Percentiles rank a stretch among this genome's conserved stretches.
Evolutionary conservation across 371 early-diverging fungal genomes (phyloP).

Genomic region (Capniomyces stellatus): DNA sequence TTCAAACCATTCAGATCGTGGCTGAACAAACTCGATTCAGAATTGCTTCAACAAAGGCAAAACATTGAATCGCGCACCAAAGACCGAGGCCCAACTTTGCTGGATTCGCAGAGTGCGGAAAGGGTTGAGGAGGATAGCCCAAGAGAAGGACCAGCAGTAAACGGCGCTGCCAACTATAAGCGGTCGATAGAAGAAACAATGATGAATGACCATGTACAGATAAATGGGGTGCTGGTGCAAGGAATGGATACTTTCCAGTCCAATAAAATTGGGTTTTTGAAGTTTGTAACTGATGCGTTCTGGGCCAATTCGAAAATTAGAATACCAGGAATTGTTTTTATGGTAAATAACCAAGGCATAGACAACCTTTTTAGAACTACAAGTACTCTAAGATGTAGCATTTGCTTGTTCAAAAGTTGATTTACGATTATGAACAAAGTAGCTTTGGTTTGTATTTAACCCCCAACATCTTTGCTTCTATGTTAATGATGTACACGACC

Average conservation of each 20-base stretch:
- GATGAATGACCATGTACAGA: background rate
- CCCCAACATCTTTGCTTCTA: too few relatives aligned
- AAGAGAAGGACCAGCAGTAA: background rate
- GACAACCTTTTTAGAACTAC: background rate
- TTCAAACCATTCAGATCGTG: background rate
- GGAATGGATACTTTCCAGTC: background rate
- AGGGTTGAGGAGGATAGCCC: background rate
- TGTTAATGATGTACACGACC: background rate
- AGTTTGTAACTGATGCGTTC: conserved; percentile 40
- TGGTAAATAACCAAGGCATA: conserved; percentile 25
- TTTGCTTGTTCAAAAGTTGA: too few relatives aligned
- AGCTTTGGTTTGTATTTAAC: too few relatives aligned
- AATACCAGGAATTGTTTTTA: conserved; percentile 60
- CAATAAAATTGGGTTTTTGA: conserved; percentile 49
- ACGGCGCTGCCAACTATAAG: background rate
- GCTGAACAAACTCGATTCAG: background rate
- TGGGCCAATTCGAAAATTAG: conserved; percentile 28
- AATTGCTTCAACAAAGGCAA: background rate
- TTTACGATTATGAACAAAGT: too few relatives aligned
- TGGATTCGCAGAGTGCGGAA: too few relatives aligned
- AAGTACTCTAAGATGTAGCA: background rate
- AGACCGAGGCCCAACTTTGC: too few relatives aligned
- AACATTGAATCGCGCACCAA: too few relatives aligned
- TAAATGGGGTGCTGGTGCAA: background rate
- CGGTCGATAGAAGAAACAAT: background rate